Conservation (phyloP, 139 green algal species). For the Micractinium sp. region DNA sequence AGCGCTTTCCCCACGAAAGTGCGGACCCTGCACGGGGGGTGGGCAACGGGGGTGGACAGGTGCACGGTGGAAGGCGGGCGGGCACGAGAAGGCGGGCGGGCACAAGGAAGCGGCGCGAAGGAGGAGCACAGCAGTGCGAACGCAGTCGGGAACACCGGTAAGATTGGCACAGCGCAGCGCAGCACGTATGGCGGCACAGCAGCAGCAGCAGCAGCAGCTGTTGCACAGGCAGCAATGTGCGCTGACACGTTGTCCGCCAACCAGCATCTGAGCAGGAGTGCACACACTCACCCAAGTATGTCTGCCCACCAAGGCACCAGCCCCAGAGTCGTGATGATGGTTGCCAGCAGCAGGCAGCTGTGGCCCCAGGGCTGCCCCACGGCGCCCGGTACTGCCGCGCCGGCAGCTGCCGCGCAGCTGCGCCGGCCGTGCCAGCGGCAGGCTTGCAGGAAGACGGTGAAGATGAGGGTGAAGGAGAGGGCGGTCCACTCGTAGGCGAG, state of each 20-base stretch:
- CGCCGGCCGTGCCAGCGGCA: slow-evolving; percentile 32
- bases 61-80: not conserved
- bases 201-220: not conserved
- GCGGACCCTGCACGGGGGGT: too few relatives aligned
- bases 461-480: slow-evolving; percentile 43
- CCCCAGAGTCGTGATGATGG: not conserved
- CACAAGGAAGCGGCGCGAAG: not conserved
- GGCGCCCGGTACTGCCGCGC: not conserved
- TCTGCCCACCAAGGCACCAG: slow-evolving; percentile 15
- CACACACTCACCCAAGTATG: slow-evolving; percentile 4
- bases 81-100: too few relatives aligned
- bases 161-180: not conserved
- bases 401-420: not conserved
- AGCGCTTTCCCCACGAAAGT: too few relatives aligned
- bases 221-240: not conserved
- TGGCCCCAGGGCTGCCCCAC: not conserved
- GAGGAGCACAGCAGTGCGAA: not conserved
- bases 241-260: not conserved
- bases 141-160: not conserved
- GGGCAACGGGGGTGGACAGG: not conserved
- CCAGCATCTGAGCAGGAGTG: not conserved
- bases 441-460: slow-evolving; percentile 38
- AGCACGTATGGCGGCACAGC: not conserved
- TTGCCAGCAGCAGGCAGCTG: not conserved
- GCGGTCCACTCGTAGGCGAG: slow-evolving; percentile 59